Conservation (phyloP, 75 land plant species). For the Pinus albicaulis region DNA sequence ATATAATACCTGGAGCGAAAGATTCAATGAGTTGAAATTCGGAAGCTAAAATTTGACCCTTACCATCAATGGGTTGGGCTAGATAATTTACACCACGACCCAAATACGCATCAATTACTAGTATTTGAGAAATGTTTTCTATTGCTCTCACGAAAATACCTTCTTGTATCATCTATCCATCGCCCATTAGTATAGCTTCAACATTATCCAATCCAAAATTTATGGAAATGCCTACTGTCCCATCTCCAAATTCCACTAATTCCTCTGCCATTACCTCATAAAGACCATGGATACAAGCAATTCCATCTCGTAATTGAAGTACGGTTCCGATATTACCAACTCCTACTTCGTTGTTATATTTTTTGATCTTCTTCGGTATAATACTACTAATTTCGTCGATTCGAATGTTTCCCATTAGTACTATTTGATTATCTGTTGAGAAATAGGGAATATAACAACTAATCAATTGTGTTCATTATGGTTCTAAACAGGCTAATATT, state of each 20-base stretch:
- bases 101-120: not conserved
- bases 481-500: no score
- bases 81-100: not conserved
- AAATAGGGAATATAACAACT: no score
- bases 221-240: conserved; percentile 7
- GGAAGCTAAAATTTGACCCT: not conserved
- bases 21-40: not conserved
- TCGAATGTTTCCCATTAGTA: no score
- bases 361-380: no score
- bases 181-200: not conserved
- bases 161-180: not conserved
- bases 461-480: no score
- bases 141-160: not conserved
- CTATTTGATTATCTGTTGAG: no score
- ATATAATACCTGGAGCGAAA: conserved; percentile 9
- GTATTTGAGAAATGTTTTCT: not conserved
- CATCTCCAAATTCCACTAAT: not conserved
- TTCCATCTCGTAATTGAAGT: not conserved
- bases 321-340: no score
- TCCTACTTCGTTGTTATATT: no score
- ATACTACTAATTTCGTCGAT: no score
- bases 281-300: conserved; percentile 17
- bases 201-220: not conserved
- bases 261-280: conserved; percentile 12
- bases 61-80: not conserved